Base-by-base conservation (phyloP, 2,329 filamentous ascomycete genomes). In the Epichloe gansuensis region DNA sequence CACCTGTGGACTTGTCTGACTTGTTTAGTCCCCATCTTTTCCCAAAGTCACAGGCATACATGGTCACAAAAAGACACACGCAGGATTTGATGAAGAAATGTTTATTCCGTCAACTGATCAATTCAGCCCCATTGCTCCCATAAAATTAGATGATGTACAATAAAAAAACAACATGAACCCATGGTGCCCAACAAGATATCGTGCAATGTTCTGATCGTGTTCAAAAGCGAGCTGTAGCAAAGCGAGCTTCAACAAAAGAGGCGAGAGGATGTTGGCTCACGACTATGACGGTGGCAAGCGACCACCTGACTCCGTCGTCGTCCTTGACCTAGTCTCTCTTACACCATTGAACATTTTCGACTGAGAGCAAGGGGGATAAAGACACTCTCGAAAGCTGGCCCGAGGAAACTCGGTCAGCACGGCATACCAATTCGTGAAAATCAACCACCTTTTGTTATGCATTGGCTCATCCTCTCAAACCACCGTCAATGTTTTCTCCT, bases 81-180 rank as follows among this genome's bases (percentile, higher is more conserved):
- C 13, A 13, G 21, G 13, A 9, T 28, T 31, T 48, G 3, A 39
- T 52, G 51, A 56, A 58, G 37, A 55, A 50, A 34, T 54, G 53
- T 52, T 47, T 50, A 56, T 57, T 54, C 52, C 45, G 44, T 46
- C 46, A 56, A 48, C 50, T 52, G 43, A 52, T 52, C n/a, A 48
- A 50, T 46, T 53, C 49, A 51, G 50, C 46, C 52, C 52, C 50
- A 49, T 54, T 52, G 52, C 52, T 53, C 58, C 38, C 38, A 28
- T 37, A 53, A 56, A 59, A 31, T 58, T 60, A 61, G 55, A 61
- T 60, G 55, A 61, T 60, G 56, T 61, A 61, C 60, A 61, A 50
- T 56, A 57, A 58, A 51, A 56, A 56, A 54, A 56, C 48, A 53
- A 46, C 39, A 39, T 25, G 39, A 51, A 45, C 51, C 21, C 34